These are phyloP conservation scores for Phylloporus rhodoxanthus DNA, from an alignment of 768 basidiomycete genomes.

Conservation along the genomic window DNA sequence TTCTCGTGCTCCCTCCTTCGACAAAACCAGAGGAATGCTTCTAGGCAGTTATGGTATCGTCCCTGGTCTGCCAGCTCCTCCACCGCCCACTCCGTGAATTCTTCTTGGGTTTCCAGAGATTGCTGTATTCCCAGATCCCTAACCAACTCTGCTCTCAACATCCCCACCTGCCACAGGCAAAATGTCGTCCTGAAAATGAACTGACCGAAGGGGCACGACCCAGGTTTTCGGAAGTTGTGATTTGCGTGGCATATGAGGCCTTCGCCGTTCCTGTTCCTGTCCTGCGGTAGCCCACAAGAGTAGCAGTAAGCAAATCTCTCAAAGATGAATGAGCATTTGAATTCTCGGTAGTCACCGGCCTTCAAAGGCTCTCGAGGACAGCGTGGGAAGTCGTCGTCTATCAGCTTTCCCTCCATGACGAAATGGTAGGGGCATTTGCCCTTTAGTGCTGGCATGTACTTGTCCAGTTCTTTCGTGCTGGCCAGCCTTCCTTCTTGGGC, in stretches of 20 bases:
- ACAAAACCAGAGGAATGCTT: slow-evolving; percentile 9
- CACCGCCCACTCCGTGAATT: not conserved
- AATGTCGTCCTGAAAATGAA: no score
- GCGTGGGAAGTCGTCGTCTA: not conserved
- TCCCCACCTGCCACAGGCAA: no score
- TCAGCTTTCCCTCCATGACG: not conserved
- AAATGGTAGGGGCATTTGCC: not conserved
- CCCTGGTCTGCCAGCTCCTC: not conserved
- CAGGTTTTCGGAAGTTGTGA: no score
- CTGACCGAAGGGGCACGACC: no score
- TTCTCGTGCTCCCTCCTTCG: not conserved
- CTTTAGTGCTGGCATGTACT: not conserved
- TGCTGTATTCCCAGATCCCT: not conserved
- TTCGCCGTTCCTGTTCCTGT: no score
- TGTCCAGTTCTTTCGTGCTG: not conserved
- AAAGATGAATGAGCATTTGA: not conserved
- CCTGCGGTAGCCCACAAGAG: no score
- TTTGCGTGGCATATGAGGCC: no score
- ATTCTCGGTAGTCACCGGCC: not conserved
- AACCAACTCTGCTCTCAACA: no score
- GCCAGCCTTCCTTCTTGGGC: no score
- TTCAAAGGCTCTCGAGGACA: not conserved
- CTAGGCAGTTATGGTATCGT: slow-evolving; percentile 4
- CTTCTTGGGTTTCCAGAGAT: not conserved
- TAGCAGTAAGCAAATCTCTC: not conserved